A percentile compares a stretch with the other conserved stretches of the same genome.
phyloP scores from a whole-genome alignment of 2,329 filamentous ascomycete species.

The Microcyclospora pomicola region DNA sequence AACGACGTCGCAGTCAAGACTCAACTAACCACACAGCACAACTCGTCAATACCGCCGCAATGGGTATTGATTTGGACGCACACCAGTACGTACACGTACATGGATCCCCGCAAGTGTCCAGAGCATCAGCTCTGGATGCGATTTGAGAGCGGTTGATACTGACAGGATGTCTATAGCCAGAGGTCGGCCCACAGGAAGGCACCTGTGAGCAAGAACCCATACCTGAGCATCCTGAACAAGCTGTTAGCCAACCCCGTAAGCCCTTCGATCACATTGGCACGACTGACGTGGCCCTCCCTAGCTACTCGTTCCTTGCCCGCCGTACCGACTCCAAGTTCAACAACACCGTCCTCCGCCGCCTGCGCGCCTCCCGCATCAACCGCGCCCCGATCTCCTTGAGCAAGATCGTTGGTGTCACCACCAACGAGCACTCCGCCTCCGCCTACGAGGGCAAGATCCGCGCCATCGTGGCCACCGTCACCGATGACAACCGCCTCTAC shows the following conservation, averaged over 20 bases:
- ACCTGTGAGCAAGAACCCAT: conserved; percentile 55
- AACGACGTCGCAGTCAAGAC: no score
- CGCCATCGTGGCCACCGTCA: conserved; percentile 88
- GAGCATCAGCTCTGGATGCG: neutral
- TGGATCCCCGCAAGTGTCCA: neutral
- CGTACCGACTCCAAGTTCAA: conserved; percentile 97
- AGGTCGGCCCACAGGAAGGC: conserved; percentile 39
- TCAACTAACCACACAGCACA: no score
- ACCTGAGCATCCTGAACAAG: conserved; percentile 65
- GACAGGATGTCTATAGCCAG: neutral
- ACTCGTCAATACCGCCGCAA: conserved; percentile 3
- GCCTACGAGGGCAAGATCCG: conserved; percentile 66
- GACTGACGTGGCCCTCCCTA: conserved; percentile 3
- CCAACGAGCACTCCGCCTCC: conserved; percentile 37
- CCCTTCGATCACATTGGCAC: neutral
- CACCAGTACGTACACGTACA: conserved; percentile 7
- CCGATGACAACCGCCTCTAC: conserved; percentile 91
- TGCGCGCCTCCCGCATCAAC: conserved; percentile 54
- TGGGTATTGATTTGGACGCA: conserved; percentile 13
- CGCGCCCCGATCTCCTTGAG: conserved; percentile 73
- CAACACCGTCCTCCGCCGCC: conserved; percentile 92
- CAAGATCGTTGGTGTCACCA: conserved; percentile 56
- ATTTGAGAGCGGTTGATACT: neutral
- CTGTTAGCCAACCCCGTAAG: conserved; percentile 4
- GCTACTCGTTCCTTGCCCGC: conserved; percentile 25